Percentiles rank a stretch among this genome's conserved stretches.
Evolutionary conservation across 495 filamentous ascomycete genomes (phyloP).

Genomic region (Parathielavia hyrcaniae): DNA sequence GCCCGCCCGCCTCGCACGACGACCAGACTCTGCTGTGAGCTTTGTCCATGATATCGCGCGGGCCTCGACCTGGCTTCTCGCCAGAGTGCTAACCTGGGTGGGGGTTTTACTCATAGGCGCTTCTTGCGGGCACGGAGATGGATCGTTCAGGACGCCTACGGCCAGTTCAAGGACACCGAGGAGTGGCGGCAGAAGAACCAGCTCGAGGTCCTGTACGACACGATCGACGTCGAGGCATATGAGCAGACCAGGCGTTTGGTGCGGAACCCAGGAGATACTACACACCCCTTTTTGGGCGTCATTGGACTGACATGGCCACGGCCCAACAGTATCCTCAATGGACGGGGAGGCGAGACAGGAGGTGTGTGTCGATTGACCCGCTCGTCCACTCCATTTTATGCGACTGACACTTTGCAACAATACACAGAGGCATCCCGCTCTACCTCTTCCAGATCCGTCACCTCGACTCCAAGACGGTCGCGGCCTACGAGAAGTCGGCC

Average conservation of each 20-base stretch:
- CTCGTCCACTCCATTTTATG: not conserved
- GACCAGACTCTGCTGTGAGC: conserved; percentile 76
- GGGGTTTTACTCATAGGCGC: conserved; percentile 46
- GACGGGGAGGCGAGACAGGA: conserved; percentile 76
- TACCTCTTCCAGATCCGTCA: conserved; percentile 83
- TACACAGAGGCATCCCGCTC: conserved; percentile 73
- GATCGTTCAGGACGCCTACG: conserved; percentile 63
- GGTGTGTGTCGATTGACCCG: conserved; percentile 25
- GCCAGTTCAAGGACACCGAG: conserved; percentile 83
- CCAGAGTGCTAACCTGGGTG: not conserved
- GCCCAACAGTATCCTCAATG: conserved; percentile 84
- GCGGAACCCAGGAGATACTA: conserved; percentile 30
- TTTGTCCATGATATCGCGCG: not conserved
- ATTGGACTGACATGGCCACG: not conserved
- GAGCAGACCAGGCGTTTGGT: conserved; percentile 71
- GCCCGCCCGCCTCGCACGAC: conserved; percentile 57
- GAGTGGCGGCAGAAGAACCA: conserved; percentile 77
- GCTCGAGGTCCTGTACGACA: conserved; percentile 65
- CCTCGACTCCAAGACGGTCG: conserved; percentile 71
- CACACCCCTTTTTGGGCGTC: not conserved
- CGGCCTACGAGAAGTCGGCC: conserved; percentile 63
- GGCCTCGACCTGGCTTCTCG: not conserved
- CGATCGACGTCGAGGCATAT: conserved; percentile 75
- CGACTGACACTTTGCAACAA: no score
- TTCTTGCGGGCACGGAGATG: conserved; percentile 76